phyloP scores from a whole-genome alignment of 106 monocot species.

The Xerophyta viscosa region DNA sequence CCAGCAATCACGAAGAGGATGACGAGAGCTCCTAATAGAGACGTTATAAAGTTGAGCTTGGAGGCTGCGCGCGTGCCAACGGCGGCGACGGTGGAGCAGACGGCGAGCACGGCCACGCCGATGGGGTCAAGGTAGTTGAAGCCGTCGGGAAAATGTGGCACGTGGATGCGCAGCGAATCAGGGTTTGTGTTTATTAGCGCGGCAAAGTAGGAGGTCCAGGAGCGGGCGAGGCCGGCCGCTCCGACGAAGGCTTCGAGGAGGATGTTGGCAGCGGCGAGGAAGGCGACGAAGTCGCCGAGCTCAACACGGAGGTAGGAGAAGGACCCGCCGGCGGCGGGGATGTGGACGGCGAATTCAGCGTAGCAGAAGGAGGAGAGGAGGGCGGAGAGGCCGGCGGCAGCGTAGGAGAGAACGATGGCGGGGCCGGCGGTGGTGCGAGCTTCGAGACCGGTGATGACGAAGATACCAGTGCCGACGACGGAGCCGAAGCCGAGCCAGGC shows the following conservation, averaged over 20 bases:
- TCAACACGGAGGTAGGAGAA: constrained; percentile 18
- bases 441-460: constrained; percentile 14
- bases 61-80: background rate
- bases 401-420: constrained; percentile 15
- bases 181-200: background rate
- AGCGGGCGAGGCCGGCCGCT: background rate
- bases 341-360: constrained; percentile 6
- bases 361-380: background rate
- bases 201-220: constrained; percentile 6
- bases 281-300: constrained; percentile 16
- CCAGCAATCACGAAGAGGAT: background rate
- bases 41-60: background rate
- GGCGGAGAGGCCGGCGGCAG: constrained; percentile 3
- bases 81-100: constrained; percentile 1
- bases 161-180: constrained; percentile 1
- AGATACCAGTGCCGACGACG: constrained; percentile 20
- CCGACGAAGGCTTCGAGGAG: constrained; percentile 6
- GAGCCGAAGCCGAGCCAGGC: constrained; percentile 32
- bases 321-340: constrained; percentile 15
- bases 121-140: constrained; percentile 8
- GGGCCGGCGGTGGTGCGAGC: constrained; percentile 10
- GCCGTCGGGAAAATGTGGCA: background rate
- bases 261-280: constrained; percentile 17
- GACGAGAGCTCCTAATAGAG: background rate
- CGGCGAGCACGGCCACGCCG: background rate